phyloP scores from a whole-genome alignment of 176 grass and related monocot genomes.

The Urochloa ruziziensis region DNA sequence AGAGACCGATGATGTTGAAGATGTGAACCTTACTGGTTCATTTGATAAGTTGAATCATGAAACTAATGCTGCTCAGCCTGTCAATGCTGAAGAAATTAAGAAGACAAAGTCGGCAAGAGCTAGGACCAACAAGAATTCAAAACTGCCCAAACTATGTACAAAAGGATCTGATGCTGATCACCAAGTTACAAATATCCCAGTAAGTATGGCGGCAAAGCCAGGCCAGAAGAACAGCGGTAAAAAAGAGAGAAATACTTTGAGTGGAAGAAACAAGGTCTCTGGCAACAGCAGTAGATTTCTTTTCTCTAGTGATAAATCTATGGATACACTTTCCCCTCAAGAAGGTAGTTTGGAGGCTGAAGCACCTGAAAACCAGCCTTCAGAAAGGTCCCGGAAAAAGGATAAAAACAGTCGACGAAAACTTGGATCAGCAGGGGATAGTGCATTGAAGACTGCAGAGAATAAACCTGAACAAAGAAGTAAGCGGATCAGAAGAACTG shows the following conservation, averaged over 20 bases:
- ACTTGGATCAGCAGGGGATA: neutral
- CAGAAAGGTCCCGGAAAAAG: neutral
- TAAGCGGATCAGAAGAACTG: conserved; percentile 26
- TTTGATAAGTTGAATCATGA: conserved; percentile 24
- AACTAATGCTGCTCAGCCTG: conserved; percentile 31
- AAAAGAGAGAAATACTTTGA: neutral
- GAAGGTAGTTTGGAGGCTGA: neutral
- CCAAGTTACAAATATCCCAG: neutral
- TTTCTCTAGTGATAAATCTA: conserved; percentile 4
- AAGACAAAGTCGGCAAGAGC: conserved; percentile 30
- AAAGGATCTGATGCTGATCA: conserved; percentile 22
- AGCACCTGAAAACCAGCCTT: conserved; percentile 23
- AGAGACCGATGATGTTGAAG: conserved; percentile 46
- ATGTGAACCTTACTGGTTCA: conserved; percentile 17
- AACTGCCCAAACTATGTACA: neutral
- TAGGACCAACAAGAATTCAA: conserved; percentile 20
- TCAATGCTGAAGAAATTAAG: conserved; percentile 27
- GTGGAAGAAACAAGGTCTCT: conserved; percentile 26
- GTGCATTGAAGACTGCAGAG: conserved; percentile 1
- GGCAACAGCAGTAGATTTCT: neutral
- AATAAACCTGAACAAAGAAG: conserved; percentile 20
- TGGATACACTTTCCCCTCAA: neutral
- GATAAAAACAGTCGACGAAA: neutral
- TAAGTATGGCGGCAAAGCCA: conserved; percentile 18
- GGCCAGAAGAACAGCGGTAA: neutral